Base-by-base conservation (phyloP, 768 basidiomycete species). In the Suillus clintonianus region DNA sequence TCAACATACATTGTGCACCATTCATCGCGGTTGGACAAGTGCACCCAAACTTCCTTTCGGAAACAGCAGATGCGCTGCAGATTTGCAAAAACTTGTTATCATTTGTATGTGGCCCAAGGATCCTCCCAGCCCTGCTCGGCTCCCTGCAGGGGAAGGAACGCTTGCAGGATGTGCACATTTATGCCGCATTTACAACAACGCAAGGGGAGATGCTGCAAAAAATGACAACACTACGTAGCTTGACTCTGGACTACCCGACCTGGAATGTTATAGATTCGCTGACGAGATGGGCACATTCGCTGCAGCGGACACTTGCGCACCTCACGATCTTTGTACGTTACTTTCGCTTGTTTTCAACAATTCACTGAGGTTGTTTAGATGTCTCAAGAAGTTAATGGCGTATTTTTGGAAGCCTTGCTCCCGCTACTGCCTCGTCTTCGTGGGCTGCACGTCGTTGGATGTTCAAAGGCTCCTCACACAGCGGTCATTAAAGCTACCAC, bases 371-470 rank as follows among this genome's bases (percentile, higher is more conserved):
- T 19, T 45, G 58, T 57, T 22, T 67, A 92, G 91, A 83, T 82
- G 78, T 81, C 84, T 4, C 80, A 76, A 42, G 82, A 87, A 24
- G 71, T 89, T 39, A 86, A 89, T 69, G 80, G 81, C 45, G 67
- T 68, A 41, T 76, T 88, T 5, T 77, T 92, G 47, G 80, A 82
- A 47, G 62, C 75, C 36, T 80, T 80, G 3, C 73, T 91, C 11
- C 57, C 69, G 17, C 78, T 84, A 8, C 78, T 91, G 0, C 85
- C 89, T 0, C 74, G 77, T 32, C 79, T 92, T 11, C 74, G 76
- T 10, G 84, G 83, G 6, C 78, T 92, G 4, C 88, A 91, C 71
- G 72, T 92, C 32, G 70, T 90, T 34, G 80, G 79, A 5, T 92
- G 91, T 71, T 73, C 82, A 7, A 84, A 85, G 63, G 71, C 89